Conservation (phyloP, 2,329 filamentous ascomycete species). For the Seiridium cupressi region DNA sequence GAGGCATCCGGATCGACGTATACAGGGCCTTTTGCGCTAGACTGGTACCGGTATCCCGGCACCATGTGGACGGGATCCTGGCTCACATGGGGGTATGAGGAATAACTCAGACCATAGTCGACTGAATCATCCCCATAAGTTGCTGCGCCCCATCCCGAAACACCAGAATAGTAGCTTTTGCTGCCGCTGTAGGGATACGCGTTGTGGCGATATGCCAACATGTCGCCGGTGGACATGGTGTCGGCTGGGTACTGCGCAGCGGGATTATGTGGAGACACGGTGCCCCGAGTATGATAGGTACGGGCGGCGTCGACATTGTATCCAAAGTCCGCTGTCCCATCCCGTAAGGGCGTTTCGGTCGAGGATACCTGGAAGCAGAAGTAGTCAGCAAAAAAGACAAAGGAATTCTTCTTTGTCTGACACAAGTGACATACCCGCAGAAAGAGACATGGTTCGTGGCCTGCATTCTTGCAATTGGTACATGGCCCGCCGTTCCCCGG, state of each 20-base stretch:
- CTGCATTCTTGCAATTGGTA: conserved; percentile 76
- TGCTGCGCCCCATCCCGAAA: conserved; percentile 30
- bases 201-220: conserved; percentile 30
- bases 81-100: conserved; percentile 31
- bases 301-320: conserved; percentile 36
- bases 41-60: conserved; percentile 27
- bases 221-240: conserved; percentile 25
- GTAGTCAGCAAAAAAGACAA: neutral
- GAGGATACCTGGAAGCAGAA: conserved; percentile 31
- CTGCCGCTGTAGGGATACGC: conserved; percentile 26
- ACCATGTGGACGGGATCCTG: conserved; percentile 32
- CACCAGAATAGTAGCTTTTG: conserved; percentile 34
- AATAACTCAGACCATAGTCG: conserved; percentile 32
- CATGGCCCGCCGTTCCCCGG: conserved; percentile 75
- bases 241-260: conserved; percentile 32
- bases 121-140: conserved; percentile 34
- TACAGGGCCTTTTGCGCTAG: conserved; percentile 21
- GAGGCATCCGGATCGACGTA: conserved; percentile 34
- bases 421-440: conserved; percentile 60
- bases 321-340: conserved; percentile 28
- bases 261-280: conserved; percentile 24
- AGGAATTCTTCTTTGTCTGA: neutral
- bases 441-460: conserved; percentile 72
- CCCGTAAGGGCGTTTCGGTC: conserved; percentile 32
- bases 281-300: conserved; percentile 27